phyloP scores from a whole-genome alignment of 106 monocot genomes.

The Vanilla planifolia region DNA sequence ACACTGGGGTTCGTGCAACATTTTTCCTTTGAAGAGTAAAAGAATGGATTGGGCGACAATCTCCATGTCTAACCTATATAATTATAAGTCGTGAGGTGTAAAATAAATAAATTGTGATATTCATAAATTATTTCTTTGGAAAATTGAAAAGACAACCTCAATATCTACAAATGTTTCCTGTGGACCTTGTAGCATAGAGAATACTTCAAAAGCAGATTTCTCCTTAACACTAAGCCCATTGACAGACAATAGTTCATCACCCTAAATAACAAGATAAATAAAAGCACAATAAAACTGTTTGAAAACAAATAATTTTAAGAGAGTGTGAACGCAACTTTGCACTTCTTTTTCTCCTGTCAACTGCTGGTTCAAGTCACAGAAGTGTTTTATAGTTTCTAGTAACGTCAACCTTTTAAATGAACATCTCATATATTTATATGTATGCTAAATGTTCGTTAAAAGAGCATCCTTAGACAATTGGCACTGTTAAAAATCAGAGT shows the following conservation, averaged over 20 bases:
- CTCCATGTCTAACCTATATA: constrained; percentile 77
- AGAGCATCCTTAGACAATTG: too few species aligned
- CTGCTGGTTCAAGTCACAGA: background rate
- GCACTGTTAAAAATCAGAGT: too few species aligned
- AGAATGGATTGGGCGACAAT: constrained; percentile 52
- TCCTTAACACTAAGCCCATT: constrained; percentile 76
- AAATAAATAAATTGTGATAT: too few species aligned
- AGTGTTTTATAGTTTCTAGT: background rate
- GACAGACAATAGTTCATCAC: constrained; percentile 86
- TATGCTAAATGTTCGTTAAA: too few species aligned
- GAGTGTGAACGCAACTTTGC: background rate
- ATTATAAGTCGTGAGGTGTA: too few species aligned
- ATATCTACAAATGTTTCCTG: constrained; percentile 86
- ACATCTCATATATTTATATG: too few species aligned
- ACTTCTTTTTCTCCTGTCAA: background rate
- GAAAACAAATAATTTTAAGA: background rate
- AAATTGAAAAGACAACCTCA: constrained; percentile 46
- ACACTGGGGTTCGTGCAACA: constrained; percentile 81
- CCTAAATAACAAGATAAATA: constrained; percentile 35
- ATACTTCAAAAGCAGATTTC: constrained; percentile 91
- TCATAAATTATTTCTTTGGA: background rate
- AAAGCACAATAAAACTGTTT: background rate
- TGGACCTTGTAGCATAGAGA: constrained; percentile 83
- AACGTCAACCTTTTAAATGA: too few species aligned
- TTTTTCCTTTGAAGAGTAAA: constrained; percentile 69